Evolutionary conservation across 257 asterid genomes (phyloP), one percentile per base, ranked within the genome.

Genomic region (Nicotiana benthamiana): DNA sequence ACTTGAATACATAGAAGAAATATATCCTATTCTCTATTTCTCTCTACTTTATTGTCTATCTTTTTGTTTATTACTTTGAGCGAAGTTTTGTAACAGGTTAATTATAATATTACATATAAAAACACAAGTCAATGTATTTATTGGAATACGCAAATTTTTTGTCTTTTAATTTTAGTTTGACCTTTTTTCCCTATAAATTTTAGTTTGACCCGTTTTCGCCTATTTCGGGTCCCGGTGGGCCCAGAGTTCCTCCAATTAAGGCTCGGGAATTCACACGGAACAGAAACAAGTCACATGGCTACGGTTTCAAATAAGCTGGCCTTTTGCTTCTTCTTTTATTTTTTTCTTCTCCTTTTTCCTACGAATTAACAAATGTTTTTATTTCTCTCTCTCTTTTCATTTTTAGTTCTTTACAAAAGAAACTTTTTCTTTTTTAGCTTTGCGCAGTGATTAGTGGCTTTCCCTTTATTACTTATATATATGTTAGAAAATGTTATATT

Each of bases 381-480:
- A 22, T 8, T 64, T 48, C 3, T 10, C 0, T 5, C n/a, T n/a
- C n/a, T n/a, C n/a, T n/a, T 11, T 48, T 8, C 8, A 0, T 24
- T 51, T 65, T 4, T 32, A 1, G 18, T 48, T 28, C 18, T 46
- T 28, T 11, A 13, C 43, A 43, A n/a, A 20, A 51, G 68, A 3
- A 62, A 4, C 10, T 26, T 62, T 67, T 36, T 3, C 75, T n/a
- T 67, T 67, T 68, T 40, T 53, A 40, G 56, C 76, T 27, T 84
- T 79, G n/a, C 28, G 83, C 87, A 87, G 90, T 80, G 90, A 89
- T 86, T 87, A 84, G 20, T 75, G 92, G 83, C 60, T 15, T 59
- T 75, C 78, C 28, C 68, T 62, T 62, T 60, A 59, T 54, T 52
- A 40, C 46, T 40, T n/a, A n/a, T n/a, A n/a, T n/a, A n/a, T n/a